Base-by-base conservation (phyloP, 805 yeast genomes). In the Hagleromyces aurorensis region DNA sequence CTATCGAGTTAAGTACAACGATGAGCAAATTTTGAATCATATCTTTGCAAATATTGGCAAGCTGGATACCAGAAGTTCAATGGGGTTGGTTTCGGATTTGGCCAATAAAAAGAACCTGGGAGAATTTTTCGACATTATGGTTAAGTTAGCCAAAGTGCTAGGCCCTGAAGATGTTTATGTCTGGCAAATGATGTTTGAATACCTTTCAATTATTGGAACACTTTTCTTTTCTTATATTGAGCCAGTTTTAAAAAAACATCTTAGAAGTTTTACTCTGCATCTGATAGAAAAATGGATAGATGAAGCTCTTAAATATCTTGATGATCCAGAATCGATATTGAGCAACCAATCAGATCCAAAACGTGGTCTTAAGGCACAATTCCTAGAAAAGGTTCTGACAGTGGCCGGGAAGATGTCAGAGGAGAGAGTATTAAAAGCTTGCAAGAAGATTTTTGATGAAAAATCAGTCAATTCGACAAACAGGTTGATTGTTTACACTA, bases 41-140 rank as follows among this genome's bases (percentile, higher is more conserved):
- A 56, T 71, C 16, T 48, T 63, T 19, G 53, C 62, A 1, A 53
- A 64, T 37, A 44, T 70, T 21, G 48, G 46, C 11, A 34, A 50
- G 15, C 48, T 72, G 17, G 52, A 70, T 3, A 48, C 68, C 4
- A 63, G 61, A 31, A 78, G 73, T 41, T 67, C 65, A 38, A 67
- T 74, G 34, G 76, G 75, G 1, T 50, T 74, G 17, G 52, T 74
- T 31, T 73, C 77, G 2, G 81, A 74, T 47, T 63, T 66, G 18
- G 69, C 75, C 3, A 61, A 62, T 30, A 59, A 75, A 1, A 75
- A 75, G 5, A 46, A 59, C 19, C 38, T 54, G 13, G 46, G 55
- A 13, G 64, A 73, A 1, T 46, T 64, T 6, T 33, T 43, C 10
- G 26, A 37, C 11, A 28, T 41, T 3, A 11, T 32, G 9, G 21